Evolutionary conservation across 176 grass and related monocot species (phyloP), one percentile per base, ranked within the genome.

Genomic region (Musa acuminata): DNA sequence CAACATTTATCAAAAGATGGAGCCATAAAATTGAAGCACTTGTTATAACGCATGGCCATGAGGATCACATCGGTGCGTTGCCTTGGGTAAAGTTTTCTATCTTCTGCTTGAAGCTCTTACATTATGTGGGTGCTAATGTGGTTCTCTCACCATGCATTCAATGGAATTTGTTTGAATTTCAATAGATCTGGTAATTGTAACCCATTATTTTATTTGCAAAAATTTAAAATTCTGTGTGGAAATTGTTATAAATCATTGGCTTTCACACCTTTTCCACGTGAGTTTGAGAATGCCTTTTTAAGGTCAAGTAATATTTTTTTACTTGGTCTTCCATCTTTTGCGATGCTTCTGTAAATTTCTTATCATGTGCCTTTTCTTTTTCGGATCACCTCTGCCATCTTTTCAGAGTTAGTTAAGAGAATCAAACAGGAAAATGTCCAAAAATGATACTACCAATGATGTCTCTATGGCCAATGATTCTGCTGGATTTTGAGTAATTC

Each of bases 11-110:
- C 67, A 99, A 85, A 78, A 94, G 87, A 85, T 99, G 95, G 95
- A 99, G 86, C 64, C 90, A 99, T 78, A 99, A 99, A 82, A 99
- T 99, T 75, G 95, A 99, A 94, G 95, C 95, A 79, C 88, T 99
- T 73, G 86, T 99, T 78, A 94, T 99, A 83, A 99, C 90, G 8
- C 95, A 99, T 85, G 95, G 95, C 43, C 95, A 99, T 20, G 95
- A 99, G 80, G 95, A 99, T 83, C 95, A 99, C 82, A 99, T 99
- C 20, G 95, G 95, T 85, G 95, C 95, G 68, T 94, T 99, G 88
- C 95, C 95, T 81, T 99, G 90, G 95, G 95, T 99, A 93, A 93
- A 89, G 80, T 82, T 68, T 92, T 82, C 77, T 22, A 80, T 62
- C 75, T 87, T 25, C 79, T 88, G 53, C 81, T 88, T 51, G 2